Evolutionary conservation across 2,329 filamentous ascomycete species (phyloP).

Genomic region (Fusarium sp.): DNA sequence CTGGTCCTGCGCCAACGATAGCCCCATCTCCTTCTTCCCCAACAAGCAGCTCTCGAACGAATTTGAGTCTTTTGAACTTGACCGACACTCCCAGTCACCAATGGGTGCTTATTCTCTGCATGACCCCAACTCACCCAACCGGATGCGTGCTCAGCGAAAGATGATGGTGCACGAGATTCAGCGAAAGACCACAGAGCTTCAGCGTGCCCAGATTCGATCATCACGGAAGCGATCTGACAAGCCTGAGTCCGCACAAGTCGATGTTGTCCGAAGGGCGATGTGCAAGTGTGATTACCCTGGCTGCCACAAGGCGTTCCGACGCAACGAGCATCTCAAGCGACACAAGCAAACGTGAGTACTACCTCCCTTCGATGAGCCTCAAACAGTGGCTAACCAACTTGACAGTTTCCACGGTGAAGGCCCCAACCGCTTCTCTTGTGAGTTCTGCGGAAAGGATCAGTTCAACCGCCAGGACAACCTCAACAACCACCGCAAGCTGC

Average conservation of each 20-base stretch:
- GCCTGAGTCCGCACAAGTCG: constrained; percentile 46
- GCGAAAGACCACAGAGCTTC: constrained; percentile 58
- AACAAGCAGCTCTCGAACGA: constrained; percentile 48
- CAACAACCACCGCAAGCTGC: constrained; percentile 57
- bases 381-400: constrained; percentile 2
- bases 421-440: constrained; percentile 55
- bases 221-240: constrained; percentile 48
- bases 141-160: constrained; percentile 53
- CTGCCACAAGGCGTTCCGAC: constrained; percentile 63
- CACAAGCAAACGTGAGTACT: constrained; percentile 64
- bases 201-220: constrained; percentile 54
- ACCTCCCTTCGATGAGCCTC: not conserved
- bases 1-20: constrained; percentile 56
- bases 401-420: constrained; percentile 54
- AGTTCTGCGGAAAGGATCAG: constrained; percentile 57
- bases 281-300: constrained; percentile 60
- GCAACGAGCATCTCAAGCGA: constrained; percentile 68
- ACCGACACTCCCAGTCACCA: constrained; percentile 53
- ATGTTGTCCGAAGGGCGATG: constrained; percentile 55
- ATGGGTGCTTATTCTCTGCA: constrained; percentile 48
- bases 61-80: constrained; percentile 51
- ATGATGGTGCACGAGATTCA: constrained; percentile 57
- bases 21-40: constrained; percentile 56
- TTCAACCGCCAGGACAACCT: constrained; percentile 58
- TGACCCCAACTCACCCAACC: constrained; percentile 49